Conservation (phyloP, 192 early-diverging fungal species). For the Entomortierella beljakovae region DNA sequence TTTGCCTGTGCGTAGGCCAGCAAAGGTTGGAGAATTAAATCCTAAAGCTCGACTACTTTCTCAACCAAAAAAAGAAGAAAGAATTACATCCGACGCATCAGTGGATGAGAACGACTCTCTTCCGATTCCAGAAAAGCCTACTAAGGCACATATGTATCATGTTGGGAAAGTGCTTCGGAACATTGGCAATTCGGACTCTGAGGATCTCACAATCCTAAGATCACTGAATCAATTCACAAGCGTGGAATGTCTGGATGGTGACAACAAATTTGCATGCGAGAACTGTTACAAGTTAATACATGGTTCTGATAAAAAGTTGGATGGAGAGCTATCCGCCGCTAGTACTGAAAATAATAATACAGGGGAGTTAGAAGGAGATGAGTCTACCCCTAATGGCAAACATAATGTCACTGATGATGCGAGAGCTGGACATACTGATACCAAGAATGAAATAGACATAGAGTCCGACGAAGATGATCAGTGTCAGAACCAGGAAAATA, state of each 20-base stretch:
- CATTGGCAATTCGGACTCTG: constrained; percentile 25
- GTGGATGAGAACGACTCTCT: constrained; percentile 8
- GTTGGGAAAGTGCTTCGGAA: constrained; percentile 25
- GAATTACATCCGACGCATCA: not conserved
- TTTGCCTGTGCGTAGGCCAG: constrained; percentile 57
- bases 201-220: constrained; percentile 45
- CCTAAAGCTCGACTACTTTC: constrained; percentile 24
- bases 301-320: constrained; percentile 7
- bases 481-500: too few relatives aligned
- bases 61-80: not conserved
- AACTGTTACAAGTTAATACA: constrained; percentile 63
- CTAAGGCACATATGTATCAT: constrained; percentile 31
- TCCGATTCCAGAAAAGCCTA: constrained; percentile 16
- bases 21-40: constrained; percentile 13
- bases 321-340: not conserved
- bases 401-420: not conserved
- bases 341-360: not conserved
- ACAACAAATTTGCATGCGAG: constrained; percentile 74
- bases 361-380: not conserved
- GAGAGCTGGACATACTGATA: not conserved
- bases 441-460: constrained; percentile 3
- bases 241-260: constrained; percentile 72
- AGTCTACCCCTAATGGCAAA: not conserved
- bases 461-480: too few relatives aligned
- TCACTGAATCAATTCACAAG: constrained; percentile 67